Percentiles rank a stretch among this genome's conserved stretches.
Evolutionary conservation across 176 grass and related monocot genomes (phyloP).

Genomic region (Phoenix roebelenii): DNA sequence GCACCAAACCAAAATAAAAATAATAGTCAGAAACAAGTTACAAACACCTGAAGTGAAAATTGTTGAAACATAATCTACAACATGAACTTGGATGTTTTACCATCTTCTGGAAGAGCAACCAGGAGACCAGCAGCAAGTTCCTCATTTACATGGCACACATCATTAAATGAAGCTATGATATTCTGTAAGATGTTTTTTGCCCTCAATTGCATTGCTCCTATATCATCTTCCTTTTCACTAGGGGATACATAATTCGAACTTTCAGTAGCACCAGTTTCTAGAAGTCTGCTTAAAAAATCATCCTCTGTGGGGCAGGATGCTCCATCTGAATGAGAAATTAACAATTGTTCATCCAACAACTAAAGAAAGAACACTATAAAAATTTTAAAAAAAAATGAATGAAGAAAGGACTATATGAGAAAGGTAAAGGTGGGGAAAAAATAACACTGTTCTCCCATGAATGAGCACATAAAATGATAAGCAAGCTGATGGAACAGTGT

Average conservation of each 20-base stretch:
- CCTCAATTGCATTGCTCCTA: conserved; percentile 16
- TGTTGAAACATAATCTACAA: conserved; percentile 2
- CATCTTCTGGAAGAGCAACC: conserved; percentile 40
- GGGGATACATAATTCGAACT: conserved; percentile 32
- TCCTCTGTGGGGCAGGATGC: conserved; percentile 25
- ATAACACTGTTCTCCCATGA: neutral
- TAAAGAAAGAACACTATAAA: neutral
- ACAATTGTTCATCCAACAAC: too few relatives aligned
- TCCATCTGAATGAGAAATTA: conserved; percentile 37
- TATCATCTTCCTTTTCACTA: conserved; percentile 35
- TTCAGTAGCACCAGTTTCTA: conserved; percentile 61
- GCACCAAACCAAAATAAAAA: conserved; percentile 23
- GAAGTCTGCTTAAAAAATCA: conserved; percentile 47
- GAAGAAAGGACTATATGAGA: neutral
- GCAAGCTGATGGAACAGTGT: too few relatives aligned
- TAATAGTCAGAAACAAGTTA: conserved; percentile 3
- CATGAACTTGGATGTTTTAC: conserved; percentile 28
- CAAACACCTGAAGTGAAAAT: conserved; percentile 1
- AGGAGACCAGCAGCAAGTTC: conserved; percentile 22
- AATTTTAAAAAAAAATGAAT: neutral
- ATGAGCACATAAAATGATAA: too few relatives aligned
- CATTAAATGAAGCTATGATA: conserved; percentile 29
- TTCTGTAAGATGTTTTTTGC: conserved; percentile 39
- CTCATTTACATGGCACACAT: conserved; percentile 38
- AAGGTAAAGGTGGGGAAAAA: neutral